Percentiles rank a stretch among this genome's conserved stretches.
Conservation (phyloP, 2,329 filamentous ascomycete species). For the Talaromyces sp. region DNA sequence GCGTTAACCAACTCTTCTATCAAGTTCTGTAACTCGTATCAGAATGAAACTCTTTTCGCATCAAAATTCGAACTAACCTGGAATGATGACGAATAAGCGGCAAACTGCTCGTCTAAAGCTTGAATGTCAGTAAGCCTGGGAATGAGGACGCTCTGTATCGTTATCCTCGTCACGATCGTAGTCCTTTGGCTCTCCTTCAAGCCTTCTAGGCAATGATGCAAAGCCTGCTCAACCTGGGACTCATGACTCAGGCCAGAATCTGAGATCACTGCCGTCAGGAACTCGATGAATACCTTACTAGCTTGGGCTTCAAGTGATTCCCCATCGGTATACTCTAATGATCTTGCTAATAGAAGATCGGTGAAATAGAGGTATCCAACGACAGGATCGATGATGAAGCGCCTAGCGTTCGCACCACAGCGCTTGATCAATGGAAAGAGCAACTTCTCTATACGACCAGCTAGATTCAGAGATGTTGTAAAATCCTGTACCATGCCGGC, state of each 20-base stretch:
- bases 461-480: constrained; percentile 33
- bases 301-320: constrained; percentile 28
- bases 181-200: constrained; percentile 22
- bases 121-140: constrained; percentile 27
- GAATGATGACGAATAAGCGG: constrained; percentile 29
- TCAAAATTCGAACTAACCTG: constrained; percentile 27
- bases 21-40: background rate
- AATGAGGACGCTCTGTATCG: constrained; percentile 28
- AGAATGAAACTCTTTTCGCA: background rate
- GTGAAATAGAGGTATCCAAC: constrained; percentile 29
- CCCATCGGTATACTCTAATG: constrained; percentile 21
- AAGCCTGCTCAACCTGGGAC: constrained; percentile 28
- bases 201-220: constrained; percentile 31
- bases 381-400: constrained; percentile 22
- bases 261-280: constrained; percentile 29
- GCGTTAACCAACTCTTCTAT: background rate
- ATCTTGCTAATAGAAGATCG: constrained; percentile 24
- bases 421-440: constrained; percentile 29
- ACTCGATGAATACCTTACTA: constrained; percentile 30
- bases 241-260: constrained; percentile 25
- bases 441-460: constrained; percentile 32
- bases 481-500: constrained; percentile 32
- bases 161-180: constrained; percentile 22
- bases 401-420: constrained; percentile 9
- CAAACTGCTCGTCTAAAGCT: constrained; percentile 21